A percentile compares a stretch with the other conserved stretches of the same genome.
phyloP scores from a whole-genome alignment of 805 yeast species.

The Teunomyces lycoperdinae region DNA sequence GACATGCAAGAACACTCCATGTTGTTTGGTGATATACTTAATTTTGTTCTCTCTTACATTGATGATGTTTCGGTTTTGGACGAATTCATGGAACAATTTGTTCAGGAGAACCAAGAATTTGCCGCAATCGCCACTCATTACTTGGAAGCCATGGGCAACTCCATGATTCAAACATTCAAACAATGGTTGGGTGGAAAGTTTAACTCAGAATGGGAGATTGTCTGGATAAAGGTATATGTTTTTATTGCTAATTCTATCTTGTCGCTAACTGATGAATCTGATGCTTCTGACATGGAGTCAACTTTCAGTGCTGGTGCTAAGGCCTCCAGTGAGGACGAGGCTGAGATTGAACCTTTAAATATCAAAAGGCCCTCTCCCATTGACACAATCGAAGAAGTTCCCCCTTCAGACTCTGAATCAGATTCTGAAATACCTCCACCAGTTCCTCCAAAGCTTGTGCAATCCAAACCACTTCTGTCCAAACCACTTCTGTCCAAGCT shows the following conservation, averaged over 20 bases:
- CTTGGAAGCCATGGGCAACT: conserved; percentile 43
- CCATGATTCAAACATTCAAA: conserved; percentile 36
- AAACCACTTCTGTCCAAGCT: conserved; percentile 3
- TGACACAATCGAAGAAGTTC: conserved; percentile 8
- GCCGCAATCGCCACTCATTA: conserved; percentile 23
- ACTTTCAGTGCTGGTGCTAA: conserved; percentile 10
- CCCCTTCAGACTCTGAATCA: conserved; percentile 6
- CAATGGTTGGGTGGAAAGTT: conserved; percentile 34
- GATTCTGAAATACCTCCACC: conserved; percentile 10
- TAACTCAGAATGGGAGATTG: conserved; percentile 29
- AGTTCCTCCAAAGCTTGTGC: conserved; percentile 7
- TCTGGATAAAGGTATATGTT: conserved; percentile 41
- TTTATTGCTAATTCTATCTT: conserved; percentile 38
- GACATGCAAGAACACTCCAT: conserved; percentile 27
- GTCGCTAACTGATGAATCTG: conserved; percentile 18
- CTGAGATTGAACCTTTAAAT: conserved; percentile 28
- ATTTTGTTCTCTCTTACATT: conserved; percentile 29
- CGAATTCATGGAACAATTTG: conserved; percentile 33
- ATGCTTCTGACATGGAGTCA: conserved; percentile 23
- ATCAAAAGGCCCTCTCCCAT: conserved; percentile 9
- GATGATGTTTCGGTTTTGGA: conserved; percentile 25
- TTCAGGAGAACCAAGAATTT: conserved; percentile 27
- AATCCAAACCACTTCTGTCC: conserved; percentile 2
- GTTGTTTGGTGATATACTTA: conserved; percentile 36
- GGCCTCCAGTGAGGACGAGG: conserved; percentile 10